Conservation (phyloP, 2,329 filamentous ascomycete genomes). For the Trichoderma citrinoviride region DNA sequence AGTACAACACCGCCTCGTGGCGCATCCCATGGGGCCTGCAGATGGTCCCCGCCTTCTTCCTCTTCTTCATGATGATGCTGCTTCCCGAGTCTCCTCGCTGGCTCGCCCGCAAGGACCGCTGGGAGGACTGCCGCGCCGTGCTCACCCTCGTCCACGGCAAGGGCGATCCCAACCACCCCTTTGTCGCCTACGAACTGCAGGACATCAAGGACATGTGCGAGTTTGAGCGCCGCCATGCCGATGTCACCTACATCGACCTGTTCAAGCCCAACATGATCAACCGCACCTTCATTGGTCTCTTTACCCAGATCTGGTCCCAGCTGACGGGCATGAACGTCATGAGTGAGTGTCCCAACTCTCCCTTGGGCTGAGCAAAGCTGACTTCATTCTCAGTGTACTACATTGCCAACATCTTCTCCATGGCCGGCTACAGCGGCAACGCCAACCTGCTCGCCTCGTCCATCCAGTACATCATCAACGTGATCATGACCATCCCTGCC, state of each 20-base stretch:
- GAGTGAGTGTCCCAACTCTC: slow-evolving; percentile 41
- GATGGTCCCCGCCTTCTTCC: slow-evolving; percentile 59
- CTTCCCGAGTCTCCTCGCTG: slow-evolving; percentile 62
- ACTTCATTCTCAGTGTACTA: slow-evolving; percentile 55
- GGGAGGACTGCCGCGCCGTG: slow-evolving; percentile 55
- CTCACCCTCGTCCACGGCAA: slow-evolving; percentile 61
- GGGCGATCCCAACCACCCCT: slow-evolving; percentile 61
- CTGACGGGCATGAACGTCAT: slow-evolving; percentile 57
- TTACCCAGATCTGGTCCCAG: slow-evolving; percentile 57
- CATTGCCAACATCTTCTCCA: slow-evolving; percentile 46
- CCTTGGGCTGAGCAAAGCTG: not conserved
- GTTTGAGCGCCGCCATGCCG: slow-evolving; percentile 66
- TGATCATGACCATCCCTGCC: slow-evolving; percentile 73
- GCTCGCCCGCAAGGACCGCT: slow-evolving; percentile 61
- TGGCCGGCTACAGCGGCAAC: slow-evolving; percentile 43
- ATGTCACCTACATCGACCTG: slow-evolving; percentile 70
- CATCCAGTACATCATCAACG: slow-evolving; percentile 70
- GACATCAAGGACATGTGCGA: slow-evolving; percentile 73
- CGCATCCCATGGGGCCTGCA: slow-evolving; percentile 64
- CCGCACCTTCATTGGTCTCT: slow-evolving; percentile 50
- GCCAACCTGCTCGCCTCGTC: slow-evolving; percentile 54
- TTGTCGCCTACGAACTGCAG: slow-evolving; percentile 64
- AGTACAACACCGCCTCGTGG: slow-evolving; percentile 54
- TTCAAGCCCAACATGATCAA: slow-evolving; percentile 65
- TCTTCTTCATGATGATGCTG: slow-evolving; percentile 58